phyloP scores from a whole-genome alignment of 805 yeast genomes.

The Yarrowia divulgata region DNA sequence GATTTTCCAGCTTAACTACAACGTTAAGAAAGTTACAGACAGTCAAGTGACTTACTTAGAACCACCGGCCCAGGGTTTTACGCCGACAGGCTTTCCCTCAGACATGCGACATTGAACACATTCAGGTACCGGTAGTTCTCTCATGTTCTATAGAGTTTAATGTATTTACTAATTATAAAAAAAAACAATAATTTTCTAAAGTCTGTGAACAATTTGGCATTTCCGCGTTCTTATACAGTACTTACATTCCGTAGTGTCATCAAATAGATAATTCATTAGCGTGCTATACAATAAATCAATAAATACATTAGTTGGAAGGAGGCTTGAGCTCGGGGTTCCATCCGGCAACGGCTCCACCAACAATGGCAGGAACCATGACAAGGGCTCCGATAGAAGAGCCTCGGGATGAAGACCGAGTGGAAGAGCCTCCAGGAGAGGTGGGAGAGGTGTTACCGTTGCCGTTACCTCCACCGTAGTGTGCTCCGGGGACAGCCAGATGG shows the following conservation, averaged over 20 bases:
- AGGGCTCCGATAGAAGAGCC: slow-evolving; percentile 52
- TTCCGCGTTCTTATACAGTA: no score
- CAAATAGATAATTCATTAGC: slow-evolving; percentile 17
- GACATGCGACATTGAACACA: no score
- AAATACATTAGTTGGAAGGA: slow-evolving; percentile 26
- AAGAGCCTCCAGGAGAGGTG: slow-evolving; percentile 40
- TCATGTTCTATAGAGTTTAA: no score
- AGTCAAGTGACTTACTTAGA: no score
- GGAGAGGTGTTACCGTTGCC: slow-evolving; percentile 17
- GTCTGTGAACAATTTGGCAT: no score
- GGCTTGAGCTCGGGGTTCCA: slow-evolving; percentile 48
- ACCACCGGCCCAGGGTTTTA: no score
- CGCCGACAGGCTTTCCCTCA: no score
- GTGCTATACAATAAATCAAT: slow-evolving; percentile 30
- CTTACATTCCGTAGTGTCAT: not conserved
- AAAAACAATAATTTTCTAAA: no score
- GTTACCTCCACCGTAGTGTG: slow-evolving; percentile 9
- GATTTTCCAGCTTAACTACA: no score
- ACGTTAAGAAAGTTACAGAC: no score
- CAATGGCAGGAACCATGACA: slow-evolving; percentile 62
- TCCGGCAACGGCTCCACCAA: slow-evolving; percentile 66
- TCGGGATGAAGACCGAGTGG: slow-evolving; percentile 45
- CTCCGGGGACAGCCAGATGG: slow-evolving; percentile 44
- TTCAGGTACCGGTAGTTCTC: no score
- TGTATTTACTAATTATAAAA: no score